Base-by-base conservation (phyloP, 768 basidiomycete genomes). In the Pilatotrama ljubarskyi region DNA sequence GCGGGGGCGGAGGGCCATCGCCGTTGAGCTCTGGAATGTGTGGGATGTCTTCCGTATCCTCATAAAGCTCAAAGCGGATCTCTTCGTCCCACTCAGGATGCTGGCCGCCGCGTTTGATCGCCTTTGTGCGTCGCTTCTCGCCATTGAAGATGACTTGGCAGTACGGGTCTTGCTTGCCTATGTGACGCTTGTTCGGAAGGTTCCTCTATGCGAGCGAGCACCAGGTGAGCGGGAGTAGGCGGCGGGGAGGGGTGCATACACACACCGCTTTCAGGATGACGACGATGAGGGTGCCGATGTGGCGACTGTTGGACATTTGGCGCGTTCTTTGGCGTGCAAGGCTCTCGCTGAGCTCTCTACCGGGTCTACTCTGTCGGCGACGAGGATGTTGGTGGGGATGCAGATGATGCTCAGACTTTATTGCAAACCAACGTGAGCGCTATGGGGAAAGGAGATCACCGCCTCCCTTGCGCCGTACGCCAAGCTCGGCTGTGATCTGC, bases 51-150 rank as follows among this genome's bases (percentile, higher is more conserved):
- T 66, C 58, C 9, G 59, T 55, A 64, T 93, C 93, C 70, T 98
- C 95, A 64, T 80, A 84, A 44, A 99, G 78, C 24, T 88, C 87
- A 74, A 98, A 98, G 42, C 97, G 88, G 69, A 98, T 80, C 75
- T 99, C 97, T 68, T 97, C 95, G 71, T 99, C 97, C 95, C 97
- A 99, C 75, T 94, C 94, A 5, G 97, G 97, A 73, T 97, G 95
- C 72, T 99, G 97, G 17, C 97, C 97, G 50, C 97, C 97, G 29
- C 93, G 88, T 72, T 92, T 95, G 72, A 98, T 89, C n/a, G 93
- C 86, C 72, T 90, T 93, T 5, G 96, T 98, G 51, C 91, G 82
- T 59, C 87, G 84, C 69, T 87, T 95, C 73, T 95, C 88, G 50
- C 86, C 86, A 69, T 92, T 89, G 52, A 95, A 77, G 3, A 80